A percentile compares a stretch with the other conserved stretches of the same genome.
These are phyloP conservation scores for Beta corolliflora DNA, from an alignment of 179 eudicot species.

Conservation along the genomic window DNA sequence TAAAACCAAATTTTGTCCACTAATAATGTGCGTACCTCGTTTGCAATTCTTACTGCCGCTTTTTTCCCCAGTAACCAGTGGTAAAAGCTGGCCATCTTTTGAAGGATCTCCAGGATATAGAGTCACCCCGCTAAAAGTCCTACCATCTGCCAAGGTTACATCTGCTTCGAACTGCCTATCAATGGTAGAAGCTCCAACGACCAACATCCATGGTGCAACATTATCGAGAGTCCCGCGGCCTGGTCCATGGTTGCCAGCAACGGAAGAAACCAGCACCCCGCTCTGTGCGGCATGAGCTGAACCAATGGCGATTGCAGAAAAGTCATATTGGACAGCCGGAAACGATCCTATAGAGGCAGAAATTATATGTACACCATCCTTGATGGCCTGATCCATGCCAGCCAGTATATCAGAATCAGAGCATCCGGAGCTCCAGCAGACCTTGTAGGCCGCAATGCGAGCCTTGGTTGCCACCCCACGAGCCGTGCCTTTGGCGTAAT, in stretches of 20 bases:
- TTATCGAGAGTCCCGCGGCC: conserved; percentile 52
- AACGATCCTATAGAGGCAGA: conserved; percentile 80
- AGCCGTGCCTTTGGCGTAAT: conserved; percentile 73
- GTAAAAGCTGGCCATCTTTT: conserved; percentile 36
- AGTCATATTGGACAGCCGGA: conserved; percentile 48
- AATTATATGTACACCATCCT: conserved; percentile 74
- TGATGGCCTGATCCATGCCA: conserved; percentile 74
- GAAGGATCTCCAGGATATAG: conserved; percentile 62
- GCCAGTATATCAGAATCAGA: conserved; percentile 77
- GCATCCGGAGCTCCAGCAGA: conserved; percentile 77
- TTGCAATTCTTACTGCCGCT: conserved; percentile 66
- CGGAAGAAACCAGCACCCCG: conserved; percentile 74
- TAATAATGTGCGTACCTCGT: conserved; percentile 29
- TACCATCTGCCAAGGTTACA: conserved; percentile 76
- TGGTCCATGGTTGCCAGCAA: conserved; percentile 89
- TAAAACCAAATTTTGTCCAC: no score
- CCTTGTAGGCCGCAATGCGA: conserved; percentile 78
- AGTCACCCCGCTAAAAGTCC: conserved; percentile 60
- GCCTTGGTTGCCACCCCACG: conserved; percentile 88
- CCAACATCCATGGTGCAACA: conserved; percentile 89
- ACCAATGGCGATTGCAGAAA: conserved; percentile 80
- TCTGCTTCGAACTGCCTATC: conserved; percentile 87
- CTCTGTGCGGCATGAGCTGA: conserved; percentile 57
- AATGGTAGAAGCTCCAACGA: conserved; percentile 84
- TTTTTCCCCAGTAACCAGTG: conserved; percentile 55